Base-by-base conservation (phyloP, 768 basidiomycete species). In the Macrocybe gigantea region DNA sequence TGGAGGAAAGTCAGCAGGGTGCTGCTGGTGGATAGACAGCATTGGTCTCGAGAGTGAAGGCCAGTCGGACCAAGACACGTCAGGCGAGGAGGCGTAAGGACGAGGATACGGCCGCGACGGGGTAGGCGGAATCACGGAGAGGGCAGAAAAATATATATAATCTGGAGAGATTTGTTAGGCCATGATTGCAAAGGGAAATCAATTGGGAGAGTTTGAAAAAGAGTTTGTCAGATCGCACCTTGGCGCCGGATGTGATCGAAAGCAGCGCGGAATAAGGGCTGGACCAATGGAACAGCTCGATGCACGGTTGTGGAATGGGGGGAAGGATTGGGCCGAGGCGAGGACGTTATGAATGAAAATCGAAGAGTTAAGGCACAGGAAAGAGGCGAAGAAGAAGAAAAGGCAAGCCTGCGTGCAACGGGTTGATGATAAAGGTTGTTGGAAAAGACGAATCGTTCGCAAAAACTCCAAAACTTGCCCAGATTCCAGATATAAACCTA, bases 211-310 rank as follows among this genome's bases (percentile, higher is more conserved):
- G 48, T 52, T 53, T 34, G 43, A 52, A 48, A 51, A 51, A 32
- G 33, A 29, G 48, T 43, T 53, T 56, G 48, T 51, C 48, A 49
- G 53, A 56, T 59, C 51, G 48, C 47, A 51, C 52, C 51, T 58
- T 57, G 53, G 53, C 53, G 50, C 55, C 54, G 60, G 61, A 44
- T 57, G 35, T 58, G 62, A 63, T 63, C 59, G 62, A 60, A 56
- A 48, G 50, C 29, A 37, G 33, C 6, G 13, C 10, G 5, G 11
- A 15, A 22, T 11, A n/a, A 37, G 9, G 15, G 9, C 13, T 15
- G 6, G 10, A 40, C 33, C 12, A 11, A 39, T 12, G 38, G 38
- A 33, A n/a, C 38, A 32, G 13, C 14, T 32, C n/a, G 31, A 14
- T n/a, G 47, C 22, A 22, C 22, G 22, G 22, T 22, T 34, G 33